phyloP scores from a whole-genome alignment of 139 green algal genomes.

The Coelastrella sp. region DNA sequence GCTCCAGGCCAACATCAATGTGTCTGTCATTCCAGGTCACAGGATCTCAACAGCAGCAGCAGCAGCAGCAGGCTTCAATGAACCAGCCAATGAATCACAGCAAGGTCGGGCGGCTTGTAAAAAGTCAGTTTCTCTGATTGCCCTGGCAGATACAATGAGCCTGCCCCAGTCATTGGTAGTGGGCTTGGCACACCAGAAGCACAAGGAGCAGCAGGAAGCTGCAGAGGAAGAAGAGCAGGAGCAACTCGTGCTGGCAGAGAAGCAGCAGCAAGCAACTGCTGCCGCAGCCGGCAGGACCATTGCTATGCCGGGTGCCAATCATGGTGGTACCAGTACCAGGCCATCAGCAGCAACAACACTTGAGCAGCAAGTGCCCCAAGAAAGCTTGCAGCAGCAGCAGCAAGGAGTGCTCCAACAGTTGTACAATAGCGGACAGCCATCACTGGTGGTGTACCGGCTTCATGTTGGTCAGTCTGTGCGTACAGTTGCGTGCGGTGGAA shows the following conservation, averaged over 20 bases:
- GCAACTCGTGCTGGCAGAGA: background rate
- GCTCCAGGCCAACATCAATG: background rate
- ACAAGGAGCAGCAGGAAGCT: background rate
- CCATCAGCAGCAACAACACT: background rate
- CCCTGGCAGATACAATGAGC: background rate
- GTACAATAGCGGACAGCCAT: background rate
- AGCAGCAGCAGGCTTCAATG: background rate
- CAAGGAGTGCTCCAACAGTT: background rate
- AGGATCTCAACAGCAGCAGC: background rate
- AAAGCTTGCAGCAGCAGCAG: background rate
- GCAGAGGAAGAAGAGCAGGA: background rate
- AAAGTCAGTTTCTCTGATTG: conserved; percentile 6
- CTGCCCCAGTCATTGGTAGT: conserved; percentile 14
- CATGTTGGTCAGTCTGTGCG: conserved; percentile 16
- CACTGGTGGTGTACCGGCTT: background rate
- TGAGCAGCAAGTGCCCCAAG: background rate
- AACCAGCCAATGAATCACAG: background rate
- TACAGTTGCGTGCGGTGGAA: background rate
- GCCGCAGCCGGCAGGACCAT: background rate
- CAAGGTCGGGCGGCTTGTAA: background rate
- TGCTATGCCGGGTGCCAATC: background rate
- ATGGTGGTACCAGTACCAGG: no score
- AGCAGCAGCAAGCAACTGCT: background rate
- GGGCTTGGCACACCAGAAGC: background rate
- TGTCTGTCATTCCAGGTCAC: background rate